Conservation (phyloP, 208 protist genomes). For the Vickermania ingenoplastis region DNA sequence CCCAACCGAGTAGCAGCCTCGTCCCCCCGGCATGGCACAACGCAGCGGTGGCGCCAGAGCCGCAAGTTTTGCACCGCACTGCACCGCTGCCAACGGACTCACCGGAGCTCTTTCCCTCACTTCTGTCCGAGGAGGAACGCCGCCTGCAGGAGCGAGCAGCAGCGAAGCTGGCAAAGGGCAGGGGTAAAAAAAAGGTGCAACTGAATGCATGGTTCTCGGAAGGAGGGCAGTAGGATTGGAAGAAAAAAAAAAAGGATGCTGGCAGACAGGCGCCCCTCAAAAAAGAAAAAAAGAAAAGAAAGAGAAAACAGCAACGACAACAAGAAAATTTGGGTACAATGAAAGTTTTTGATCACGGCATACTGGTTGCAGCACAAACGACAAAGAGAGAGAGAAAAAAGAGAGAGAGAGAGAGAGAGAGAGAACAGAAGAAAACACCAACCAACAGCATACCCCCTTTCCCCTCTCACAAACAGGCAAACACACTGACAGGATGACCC, state of each 20-base stretch:
- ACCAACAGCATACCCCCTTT: conserved; percentile 6
- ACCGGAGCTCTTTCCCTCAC: conserved; percentile 31
- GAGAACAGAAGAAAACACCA: background rate
- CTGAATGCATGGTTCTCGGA: conserved; percentile 45
- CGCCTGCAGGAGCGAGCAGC: background rate
- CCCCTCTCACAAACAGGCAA: background rate
- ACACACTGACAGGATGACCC: background rate
- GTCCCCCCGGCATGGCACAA: background rate
- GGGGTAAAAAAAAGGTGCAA: conserved; percentile 4
- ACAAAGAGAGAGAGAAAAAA: background rate
- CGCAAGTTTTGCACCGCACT: no score
- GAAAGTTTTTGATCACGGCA: no score
- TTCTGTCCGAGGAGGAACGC: conserved; percentile 18
- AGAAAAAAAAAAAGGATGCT: no score
- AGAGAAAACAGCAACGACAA: no score
- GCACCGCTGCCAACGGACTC: background rate
- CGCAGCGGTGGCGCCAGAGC: no score
- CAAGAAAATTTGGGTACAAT: no score
- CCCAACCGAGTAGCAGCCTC: background rate
- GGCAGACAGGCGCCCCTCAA: no score
- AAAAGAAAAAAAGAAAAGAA: no score
- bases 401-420: background rate
- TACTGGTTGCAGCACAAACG: background rate
- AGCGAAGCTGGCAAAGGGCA: no score
- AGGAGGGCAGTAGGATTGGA: no score